Percentiles rank a stretch among this genome's conserved stretches.
These are phyloP conservation scores for Thermothelomyces thermophilus DNA, from an alignment of 2,329 filamentous ascomycete genomes.

Conservation along the genomic window DNA sequence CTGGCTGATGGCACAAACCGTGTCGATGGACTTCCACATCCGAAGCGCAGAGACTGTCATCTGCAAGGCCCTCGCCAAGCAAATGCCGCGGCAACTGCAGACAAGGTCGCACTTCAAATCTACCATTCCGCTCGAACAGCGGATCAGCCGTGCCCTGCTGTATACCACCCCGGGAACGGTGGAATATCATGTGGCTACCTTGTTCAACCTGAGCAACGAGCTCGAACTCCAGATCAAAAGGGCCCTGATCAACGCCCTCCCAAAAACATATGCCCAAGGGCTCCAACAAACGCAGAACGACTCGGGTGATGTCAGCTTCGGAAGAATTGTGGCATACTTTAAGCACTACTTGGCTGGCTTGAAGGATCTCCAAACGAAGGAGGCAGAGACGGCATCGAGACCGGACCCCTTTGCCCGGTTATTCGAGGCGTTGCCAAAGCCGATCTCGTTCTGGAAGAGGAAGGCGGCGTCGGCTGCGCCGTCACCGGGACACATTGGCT, in stretches of 20 bases:
- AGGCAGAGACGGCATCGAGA: background rate
- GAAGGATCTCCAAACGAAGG: background rate
- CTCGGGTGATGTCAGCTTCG: constrained; percentile 1
- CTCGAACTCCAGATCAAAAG: constrained; percentile 15
- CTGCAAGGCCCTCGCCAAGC: background rate
- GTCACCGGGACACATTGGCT: background rate
- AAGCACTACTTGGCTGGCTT: background rate
- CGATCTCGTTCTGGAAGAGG: background rate
- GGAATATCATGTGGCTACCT: background rate
- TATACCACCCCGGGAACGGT: constrained; percentile 1
- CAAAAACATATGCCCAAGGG: background rate
- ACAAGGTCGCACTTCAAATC: background rate
- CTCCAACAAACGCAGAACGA: background rate
- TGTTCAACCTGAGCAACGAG: constrained; percentile 9
- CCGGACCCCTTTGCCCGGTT: constrained; percentile 3
- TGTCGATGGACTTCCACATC: background rate
- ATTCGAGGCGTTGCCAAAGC: background rate
- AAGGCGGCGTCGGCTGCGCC: background rate
- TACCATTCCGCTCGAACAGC: background rate
- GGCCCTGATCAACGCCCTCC: constrained; percentile 19
- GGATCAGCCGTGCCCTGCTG: background rate
- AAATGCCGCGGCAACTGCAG: constrained; percentile 2
- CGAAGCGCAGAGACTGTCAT: background rate
- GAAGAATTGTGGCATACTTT: background rate
- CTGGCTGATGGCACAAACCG: constrained; percentile 7